Conservation (phyloP, 257 asterid genomes). For the Salvia miltiorrhiza region DNA sequence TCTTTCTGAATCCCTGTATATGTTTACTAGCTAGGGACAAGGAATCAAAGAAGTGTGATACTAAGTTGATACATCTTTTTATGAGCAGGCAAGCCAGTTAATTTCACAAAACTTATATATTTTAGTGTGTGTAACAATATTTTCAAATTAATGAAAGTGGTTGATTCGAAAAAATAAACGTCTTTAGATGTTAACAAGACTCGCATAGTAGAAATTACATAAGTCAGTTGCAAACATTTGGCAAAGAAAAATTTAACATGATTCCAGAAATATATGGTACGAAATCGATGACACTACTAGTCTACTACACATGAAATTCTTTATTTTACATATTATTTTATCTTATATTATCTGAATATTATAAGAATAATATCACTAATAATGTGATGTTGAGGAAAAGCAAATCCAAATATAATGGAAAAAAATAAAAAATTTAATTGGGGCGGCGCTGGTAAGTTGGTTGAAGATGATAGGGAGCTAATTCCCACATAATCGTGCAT, state of each 20-base stretch:
- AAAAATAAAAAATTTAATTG: neutral
- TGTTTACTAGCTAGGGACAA: neutral
- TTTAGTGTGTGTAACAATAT: neutral
- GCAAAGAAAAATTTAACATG: too few relatives aligned
- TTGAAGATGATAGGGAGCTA: neutral
- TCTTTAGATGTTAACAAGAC: neutral
- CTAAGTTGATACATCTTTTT: neutral
- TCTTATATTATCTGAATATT: neutral
- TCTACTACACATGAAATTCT: neutral
- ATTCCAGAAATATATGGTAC: too few relatives aligned
- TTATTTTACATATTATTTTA: neutral
- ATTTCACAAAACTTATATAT: neutral
- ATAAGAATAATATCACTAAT: too few relatives aligned
- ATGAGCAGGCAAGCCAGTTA: slow-evolving; percentile 6
- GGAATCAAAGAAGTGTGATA: neutral
- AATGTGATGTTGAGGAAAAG: neutral
- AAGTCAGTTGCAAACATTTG: neutral
- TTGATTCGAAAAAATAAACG: neutral
- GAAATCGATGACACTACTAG: neutral
- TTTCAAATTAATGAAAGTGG: neutral
- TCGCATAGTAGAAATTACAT: neutral
- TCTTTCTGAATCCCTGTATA: neutral
- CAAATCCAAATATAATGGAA: neutral
- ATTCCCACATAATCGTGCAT: neutral
- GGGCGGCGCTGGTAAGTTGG: neutral